Evolutionary conservation across 805 yeast genomes (phyloP).

Genomic region (Yamadazyma nakazawae): DNA sequence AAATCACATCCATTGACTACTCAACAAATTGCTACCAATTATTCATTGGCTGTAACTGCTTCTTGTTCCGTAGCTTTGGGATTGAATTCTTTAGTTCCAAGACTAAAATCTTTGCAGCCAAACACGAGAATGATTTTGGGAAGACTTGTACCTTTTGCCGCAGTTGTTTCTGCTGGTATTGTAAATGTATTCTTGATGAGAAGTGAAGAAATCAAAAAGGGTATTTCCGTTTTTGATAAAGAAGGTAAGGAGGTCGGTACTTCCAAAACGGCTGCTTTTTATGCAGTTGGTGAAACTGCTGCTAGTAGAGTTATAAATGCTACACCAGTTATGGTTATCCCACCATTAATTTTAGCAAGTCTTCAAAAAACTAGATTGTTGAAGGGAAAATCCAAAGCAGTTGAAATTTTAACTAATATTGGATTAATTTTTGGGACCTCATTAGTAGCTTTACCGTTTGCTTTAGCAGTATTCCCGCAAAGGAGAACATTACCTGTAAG

Average conservation of each 20-base stretch:
- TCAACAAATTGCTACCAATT: conserved; percentile 71
- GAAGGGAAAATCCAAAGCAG: conserved; percentile 61
- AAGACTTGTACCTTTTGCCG: conserved; percentile 95
- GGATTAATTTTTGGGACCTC: conserved; percentile 86
- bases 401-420: conserved; percentile 71
- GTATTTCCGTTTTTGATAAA: conserved; percentile 67
- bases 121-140: conserved; percentile 68
- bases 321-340: conserved; percentile 95
- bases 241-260: conserved; percentile 60
- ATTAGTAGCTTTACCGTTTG: conserved; percentile 87
- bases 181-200: conserved; percentile 97
- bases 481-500: conserved; percentile 58
- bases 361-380: conserved; percentile 65
- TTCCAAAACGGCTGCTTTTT: conserved; percentile 81
- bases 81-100: conserved; percentile 85
- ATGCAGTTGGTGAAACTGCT: conserved; percentile 97
- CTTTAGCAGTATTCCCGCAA: conserved; percentile 94
- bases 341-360: conserved; percentile 79
- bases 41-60: conserved; percentile 86
- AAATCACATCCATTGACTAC: conserved; percentile 89
- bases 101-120: conserved; percentile 67
- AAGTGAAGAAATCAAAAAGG: conserved; percentile 86
- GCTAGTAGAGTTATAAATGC: conserved; percentile 93
- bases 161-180: conserved; percentile 95
- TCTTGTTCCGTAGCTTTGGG: conserved; percentile 96